Evolutionary conservation across 768 basidiomycete species (phyloP).

Genomic region (Agaricus bisporus): DNA sequence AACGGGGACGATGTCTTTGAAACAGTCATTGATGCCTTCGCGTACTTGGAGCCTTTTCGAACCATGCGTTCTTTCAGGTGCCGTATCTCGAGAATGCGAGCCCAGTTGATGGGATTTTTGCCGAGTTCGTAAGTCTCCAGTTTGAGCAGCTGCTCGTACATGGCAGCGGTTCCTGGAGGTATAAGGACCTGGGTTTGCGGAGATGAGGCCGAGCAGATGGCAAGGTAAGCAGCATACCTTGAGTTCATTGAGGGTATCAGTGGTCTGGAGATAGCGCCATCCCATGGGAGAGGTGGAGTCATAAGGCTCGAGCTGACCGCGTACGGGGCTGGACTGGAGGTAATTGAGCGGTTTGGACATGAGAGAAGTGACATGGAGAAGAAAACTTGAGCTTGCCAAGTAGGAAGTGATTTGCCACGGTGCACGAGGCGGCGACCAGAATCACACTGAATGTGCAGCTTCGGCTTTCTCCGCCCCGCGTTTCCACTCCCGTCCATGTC

Average conservation of each 20-base stretch:
- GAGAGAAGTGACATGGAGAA: too few relatives aligned
- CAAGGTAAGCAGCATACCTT: constrained; percentile 36
- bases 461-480: constrained; percentile 10
- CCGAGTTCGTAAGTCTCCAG: constrained; percentile 56
- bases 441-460: constrained; percentile 17
- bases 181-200: constrained; percentile 47
- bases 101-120: constrained; percentile 58
- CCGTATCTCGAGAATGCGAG: constrained; percentile 66
- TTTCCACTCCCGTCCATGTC: constrained; percentile 38
- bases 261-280: constrained; percentile 70
- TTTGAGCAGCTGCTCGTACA: constrained; percentile 62
- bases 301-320: constrained; percentile 70
- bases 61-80: constrained; percentile 80
- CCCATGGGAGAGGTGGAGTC: constrained; percentile 50
- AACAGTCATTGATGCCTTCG: constrained; percentile 32
- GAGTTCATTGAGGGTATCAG: constrained; percentile 71
- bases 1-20: constrained; percentile 40
- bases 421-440: constrained; percentile 6
- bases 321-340: constrained; percentile 57
- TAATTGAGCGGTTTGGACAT: constrained; percentile 41
- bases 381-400: not conserved
- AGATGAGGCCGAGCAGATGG: not conserved
- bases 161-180: constrained; percentile 57
- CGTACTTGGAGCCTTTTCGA: constrained; percentile 67
- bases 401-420: constrained; percentile 4